Evolutionary conservation across 768 basidiomycete genomes (phyloP).

Genomic region (Tylopilus felleus): DNA sequence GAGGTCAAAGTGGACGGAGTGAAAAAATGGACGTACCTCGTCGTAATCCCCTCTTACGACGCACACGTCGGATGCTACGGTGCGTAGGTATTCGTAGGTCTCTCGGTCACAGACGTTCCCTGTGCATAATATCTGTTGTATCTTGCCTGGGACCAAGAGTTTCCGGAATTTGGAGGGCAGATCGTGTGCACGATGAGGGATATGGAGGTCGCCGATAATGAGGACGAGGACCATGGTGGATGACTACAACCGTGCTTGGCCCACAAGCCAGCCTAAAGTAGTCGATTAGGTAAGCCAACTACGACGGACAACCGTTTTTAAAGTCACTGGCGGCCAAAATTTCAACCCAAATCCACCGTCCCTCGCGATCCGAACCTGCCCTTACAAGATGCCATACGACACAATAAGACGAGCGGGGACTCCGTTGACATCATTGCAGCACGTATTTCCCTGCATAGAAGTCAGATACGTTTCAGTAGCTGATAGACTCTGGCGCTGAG

Average conservation of each 20-base stretch:
- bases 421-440: slow-evolving; percentile 20
- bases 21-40: slow-evolving; percentile 54
- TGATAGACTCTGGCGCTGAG: slow-evolving; percentile 12
- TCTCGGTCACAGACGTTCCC: slow-evolving; percentile 98
- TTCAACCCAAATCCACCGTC: slow-evolving; percentile 4
- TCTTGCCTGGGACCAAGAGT: slow-evolving; percentile 92
- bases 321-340: background rate
- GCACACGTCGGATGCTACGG: slow-evolving; percentile 89
- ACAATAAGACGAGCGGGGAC: background rate
- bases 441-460: slow-evolving; percentile 26
- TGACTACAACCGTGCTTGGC: background rate
- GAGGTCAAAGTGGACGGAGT: background rate
- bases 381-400: background rate
- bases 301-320: background rate
- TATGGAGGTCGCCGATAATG: slow-evolving; percentile 95
- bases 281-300: slow-evolving; percentile 26
- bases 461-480: slow-evolving; percentile 7
- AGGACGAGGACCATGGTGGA: slow-evolving; percentile 75
- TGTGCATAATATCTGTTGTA: slow-evolving; percentile 95
- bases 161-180: slow-evolving; percentile 97
- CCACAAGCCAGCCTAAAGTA: background rate
- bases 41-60: slow-evolving; percentile 95
- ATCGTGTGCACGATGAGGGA: slow-evolving; percentile 86
- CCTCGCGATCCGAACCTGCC: slow-evolving; percentile 8
- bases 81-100: slow-evolving; percentile 93